Evolutionary conservation across 169 alveolate species (phyloP).

Genomic region (Cyclospora cayetanensis): DNA sequence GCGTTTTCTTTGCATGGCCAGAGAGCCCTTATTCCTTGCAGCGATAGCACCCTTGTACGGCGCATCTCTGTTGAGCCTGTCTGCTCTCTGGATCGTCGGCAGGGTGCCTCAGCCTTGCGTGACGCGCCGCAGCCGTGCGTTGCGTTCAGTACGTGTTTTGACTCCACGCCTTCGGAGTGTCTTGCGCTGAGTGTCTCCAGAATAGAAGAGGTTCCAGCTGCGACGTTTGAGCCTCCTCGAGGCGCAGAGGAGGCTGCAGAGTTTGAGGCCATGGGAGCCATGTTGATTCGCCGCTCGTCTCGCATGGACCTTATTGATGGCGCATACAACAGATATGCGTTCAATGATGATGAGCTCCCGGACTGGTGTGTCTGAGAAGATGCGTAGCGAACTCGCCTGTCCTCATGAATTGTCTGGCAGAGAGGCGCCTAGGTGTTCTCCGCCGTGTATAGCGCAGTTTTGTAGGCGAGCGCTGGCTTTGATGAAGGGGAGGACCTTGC

Average conservation of each 20-base stretch:
- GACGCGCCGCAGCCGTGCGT: too few species aligned
- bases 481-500: neutral
- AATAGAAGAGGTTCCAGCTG: slow-evolving; percentile 62
- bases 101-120: too few species aligned
- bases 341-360: slow-evolving; percentile 81
- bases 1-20: too few species aligned
- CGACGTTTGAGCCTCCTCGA: neutral
- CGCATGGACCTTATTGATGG: slow-evolving; percentile 94
- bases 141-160: too few species aligned
- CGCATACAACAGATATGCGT: slow-evolving; percentile 95
- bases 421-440: too few species aligned
- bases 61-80: too few species aligned
- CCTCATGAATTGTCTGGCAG: too few species aligned
- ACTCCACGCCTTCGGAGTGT: too few species aligned
- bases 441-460: neutral
- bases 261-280: slow-evolving; percentile 71
- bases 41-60: too few species aligned
- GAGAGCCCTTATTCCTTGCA: too few species aligned
- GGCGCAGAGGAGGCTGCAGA: slow-evolving; percentile 55
- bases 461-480: neutral
- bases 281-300: slow-evolving; percentile 82
- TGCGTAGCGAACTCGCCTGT: too few species aligned
- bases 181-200: slow-evolving; percentile 18
- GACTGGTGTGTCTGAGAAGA: slow-evolving; percentile 70
- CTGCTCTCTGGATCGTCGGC: too few species aligned